Conservation (phyloP, 345 rosid species). For the Eucalyptus urophylla region DNA sequence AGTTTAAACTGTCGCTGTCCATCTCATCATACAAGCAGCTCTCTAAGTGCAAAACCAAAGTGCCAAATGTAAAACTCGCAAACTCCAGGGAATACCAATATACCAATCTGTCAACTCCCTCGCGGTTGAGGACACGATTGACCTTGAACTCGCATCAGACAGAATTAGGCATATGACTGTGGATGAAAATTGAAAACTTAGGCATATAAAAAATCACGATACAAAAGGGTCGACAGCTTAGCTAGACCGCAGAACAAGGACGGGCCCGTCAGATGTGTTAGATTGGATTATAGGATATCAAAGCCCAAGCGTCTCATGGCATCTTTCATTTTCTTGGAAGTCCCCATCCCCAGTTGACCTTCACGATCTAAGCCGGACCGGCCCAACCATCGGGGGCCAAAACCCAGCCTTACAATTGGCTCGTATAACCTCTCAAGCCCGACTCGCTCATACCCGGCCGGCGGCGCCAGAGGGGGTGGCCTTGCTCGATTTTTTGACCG, state of each 20-base stretch:
- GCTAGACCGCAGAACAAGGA: not conserved
- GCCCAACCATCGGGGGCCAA: not conserved
- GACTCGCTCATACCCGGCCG: not conserved
- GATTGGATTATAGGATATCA: not conserved
- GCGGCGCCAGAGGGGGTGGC: not conserved
- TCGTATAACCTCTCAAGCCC: not conserved
- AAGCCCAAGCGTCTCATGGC: not conserved
- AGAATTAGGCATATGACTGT: not conserved
- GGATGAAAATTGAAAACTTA: not conserved
- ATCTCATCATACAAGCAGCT: not conserved
- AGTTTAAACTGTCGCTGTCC: not conserved
- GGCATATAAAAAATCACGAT: not conserved
- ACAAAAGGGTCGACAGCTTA: not conserved
- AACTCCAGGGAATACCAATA: not conserved
- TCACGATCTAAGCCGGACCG: not conserved
- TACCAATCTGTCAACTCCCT: not conserved
- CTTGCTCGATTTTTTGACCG: not conserved
- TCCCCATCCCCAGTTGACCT: not conserved
- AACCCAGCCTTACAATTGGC: not conserved
- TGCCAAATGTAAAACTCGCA: not conserved
- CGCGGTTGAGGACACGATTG: not conserved
- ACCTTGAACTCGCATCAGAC: not conserved
- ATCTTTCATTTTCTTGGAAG: not conserved
- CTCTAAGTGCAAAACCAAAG: not conserved
- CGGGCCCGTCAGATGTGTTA: not conserved